These are phyloP conservation scores for Craterostigma plantagineum DNA, from an alignment of 257 asterid species.

Conservation along the genomic window DNA sequence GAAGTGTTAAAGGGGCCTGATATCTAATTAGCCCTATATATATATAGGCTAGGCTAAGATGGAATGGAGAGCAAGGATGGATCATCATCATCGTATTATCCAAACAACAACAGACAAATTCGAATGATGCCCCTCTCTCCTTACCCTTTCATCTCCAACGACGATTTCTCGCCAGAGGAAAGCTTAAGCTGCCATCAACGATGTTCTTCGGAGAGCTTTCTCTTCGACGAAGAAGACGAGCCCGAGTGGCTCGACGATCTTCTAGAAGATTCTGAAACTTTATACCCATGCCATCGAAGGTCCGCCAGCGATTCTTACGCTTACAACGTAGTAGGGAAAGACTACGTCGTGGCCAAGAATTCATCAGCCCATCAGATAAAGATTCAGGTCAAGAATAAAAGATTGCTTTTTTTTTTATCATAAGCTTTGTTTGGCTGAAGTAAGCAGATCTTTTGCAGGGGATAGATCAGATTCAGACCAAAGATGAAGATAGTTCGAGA, in stretches of 20 bases:
- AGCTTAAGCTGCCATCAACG: constrained; percentile 21
- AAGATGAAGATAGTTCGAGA: constrained; percentile 15
- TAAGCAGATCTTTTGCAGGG: constrained; percentile 10
- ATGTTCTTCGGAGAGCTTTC: constrained; percentile 42
- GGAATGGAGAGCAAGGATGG: no score
- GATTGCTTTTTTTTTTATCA: no score
- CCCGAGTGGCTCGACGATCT: constrained; percentile 85
- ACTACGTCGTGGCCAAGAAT: constrained; percentile 7
- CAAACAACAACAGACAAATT: no score
- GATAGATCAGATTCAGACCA: constrained; percentile 12
- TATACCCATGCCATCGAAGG: constrained; percentile 34
- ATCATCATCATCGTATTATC: no score
- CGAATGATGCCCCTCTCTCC: no score
- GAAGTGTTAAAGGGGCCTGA: no score
- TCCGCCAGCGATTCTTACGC: constrained; percentile 60
- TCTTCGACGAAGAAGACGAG: constrained; percentile 61
- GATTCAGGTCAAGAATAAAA: no score
- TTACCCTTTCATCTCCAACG: no score
- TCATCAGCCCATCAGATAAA: constrained; percentile 14
- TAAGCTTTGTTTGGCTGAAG: not conserved
- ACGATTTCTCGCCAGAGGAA: not conserved
- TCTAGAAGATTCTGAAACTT: constrained; percentile 29
- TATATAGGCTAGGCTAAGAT: no score
- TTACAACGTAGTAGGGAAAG: constrained; percentile 25
- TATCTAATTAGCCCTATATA: no score